phyloP scores from a whole-genome alignment of 495 filamentous ascomycete species.

The Acidiella bohemica region DNA sequence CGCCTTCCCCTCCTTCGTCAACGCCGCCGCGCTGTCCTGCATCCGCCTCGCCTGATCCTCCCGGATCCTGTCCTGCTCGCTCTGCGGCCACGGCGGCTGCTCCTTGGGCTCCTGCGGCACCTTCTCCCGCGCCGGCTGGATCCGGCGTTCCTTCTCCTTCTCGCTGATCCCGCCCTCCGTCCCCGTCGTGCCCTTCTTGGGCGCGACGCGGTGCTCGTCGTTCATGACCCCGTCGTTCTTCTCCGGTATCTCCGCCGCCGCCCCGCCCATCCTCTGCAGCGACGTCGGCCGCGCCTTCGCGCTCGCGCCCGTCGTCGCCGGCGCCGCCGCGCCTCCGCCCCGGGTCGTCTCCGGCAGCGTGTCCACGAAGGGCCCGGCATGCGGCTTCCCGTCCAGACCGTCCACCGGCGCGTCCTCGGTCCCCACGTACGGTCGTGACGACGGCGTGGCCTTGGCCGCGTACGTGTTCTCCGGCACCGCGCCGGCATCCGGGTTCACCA shows the following conservation, averaged over 20 bases:
- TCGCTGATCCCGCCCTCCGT: conserved; percentile 77
- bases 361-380: conserved; percentile 57
- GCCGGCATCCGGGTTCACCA: neutral
- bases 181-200: conserved; percentile 74
- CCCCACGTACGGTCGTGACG: conserved; percentile 36
- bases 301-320: conserved; percentile 35
- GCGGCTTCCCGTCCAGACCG: conserved; percentile 89
- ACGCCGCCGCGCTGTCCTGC: no score
- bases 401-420: conserved; percentile 88
- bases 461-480: neutral
- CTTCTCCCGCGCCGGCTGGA: conserved; percentile 52
- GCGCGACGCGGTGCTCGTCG: conserved; percentile 55
- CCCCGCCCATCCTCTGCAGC: conserved; percentile 22
- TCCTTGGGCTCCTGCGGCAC: conserved; percentile 73
- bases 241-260: conserved; percentile 48
- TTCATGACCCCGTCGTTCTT: conserved; percentile 87
- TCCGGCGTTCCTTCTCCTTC: conserved; percentile 59
- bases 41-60: conserved; percentile 28
- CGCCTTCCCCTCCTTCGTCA: conserved; percentile 29
- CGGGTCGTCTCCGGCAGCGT: conserved; percentile 24
- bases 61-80: conserved; percentile 48
- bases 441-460: conserved; percentile 23
- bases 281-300: conserved; percentile 27
- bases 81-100: conserved; percentile 64
- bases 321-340: conserved; percentile 37